These are phyloP conservation scores for Suillus alpinus DNA, from an alignment of 768 basidiomycete species.

Conservation along the genomic window DNA sequence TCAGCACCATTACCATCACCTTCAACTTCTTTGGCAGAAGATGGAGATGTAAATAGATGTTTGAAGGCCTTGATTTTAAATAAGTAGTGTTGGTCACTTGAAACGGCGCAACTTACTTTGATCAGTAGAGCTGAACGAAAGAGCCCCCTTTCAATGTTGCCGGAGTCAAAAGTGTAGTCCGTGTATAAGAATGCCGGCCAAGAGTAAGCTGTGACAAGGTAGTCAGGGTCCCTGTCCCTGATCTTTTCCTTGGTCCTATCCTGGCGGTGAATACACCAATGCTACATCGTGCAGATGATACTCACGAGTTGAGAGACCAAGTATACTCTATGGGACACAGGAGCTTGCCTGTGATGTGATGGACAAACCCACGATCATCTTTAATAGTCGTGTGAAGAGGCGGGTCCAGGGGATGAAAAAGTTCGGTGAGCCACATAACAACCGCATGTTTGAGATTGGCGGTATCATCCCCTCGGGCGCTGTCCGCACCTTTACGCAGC, in stretches of 20 bases:
- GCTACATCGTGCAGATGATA: neutral
- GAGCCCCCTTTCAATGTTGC: neutral
- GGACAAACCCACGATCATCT: neutral
- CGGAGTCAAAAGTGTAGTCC: neutral
- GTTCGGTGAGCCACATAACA: constrained; percentile 2
- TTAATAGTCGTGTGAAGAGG: neutral
- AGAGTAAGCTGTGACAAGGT: constrained; percentile 2
- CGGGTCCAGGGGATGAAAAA: neutral
- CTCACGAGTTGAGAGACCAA: neutral
- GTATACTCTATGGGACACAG: neutral
- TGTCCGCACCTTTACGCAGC: constrained; percentile 6
- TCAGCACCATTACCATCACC: neutral
- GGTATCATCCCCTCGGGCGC: constrained; percentile 9
- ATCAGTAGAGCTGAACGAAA: constrained; percentile 5
- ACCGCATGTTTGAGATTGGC: constrained; percentile 4
- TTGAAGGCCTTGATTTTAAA: constrained; percentile 9
- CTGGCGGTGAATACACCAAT: neutral
- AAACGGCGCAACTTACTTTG: neutral
- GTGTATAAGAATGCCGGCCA: constrained; percentile 11
- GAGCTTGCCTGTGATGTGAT: neutral
- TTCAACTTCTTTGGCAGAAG: constrained; percentile 7
- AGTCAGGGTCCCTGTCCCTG: neutral
- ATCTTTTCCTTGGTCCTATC: neutral
- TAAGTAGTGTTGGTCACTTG: no score
- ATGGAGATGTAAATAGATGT: constrained; percentile 15